A percentile compares a stretch with the other conserved stretches of the same genome.
Evolutionary conservation across 805 yeast species (phyloP).

Genomic region (Candida michaelii): DNA sequence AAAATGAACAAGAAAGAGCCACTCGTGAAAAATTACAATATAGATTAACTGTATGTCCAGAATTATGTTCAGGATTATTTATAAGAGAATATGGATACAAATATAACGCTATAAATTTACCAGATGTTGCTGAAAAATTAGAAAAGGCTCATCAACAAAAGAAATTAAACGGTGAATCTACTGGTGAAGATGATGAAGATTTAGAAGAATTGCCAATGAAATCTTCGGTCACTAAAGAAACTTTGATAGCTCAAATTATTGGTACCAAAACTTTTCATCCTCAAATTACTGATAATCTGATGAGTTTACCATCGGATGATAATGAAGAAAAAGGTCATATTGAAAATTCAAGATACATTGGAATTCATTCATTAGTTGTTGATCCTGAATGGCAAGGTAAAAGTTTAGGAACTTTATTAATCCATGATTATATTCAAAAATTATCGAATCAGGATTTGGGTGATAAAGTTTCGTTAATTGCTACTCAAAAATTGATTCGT

Average conservation of each 20-base stretch:
- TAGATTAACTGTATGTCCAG: conserved; percentile 82
- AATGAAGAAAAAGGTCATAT: conserved; percentile 57
- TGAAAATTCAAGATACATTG: conserved; percentile 72
- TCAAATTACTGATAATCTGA: conserved; percentile 54
- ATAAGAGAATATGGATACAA: conserved; percentile 60
- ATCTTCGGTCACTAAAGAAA: conserved; percentile 56
- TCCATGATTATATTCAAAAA: conserved; percentile 90
- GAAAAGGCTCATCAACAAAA: conserved; percentile 25
- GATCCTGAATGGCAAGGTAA: conserved; percentile 76
- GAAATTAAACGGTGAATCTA: conserved; percentile 18
- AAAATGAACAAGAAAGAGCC: conserved; percentile 62
- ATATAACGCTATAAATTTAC: conserved; percentile 43
- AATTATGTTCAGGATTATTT: conserved; percentile 84
- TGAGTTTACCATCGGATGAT: conserved; percentile 53
- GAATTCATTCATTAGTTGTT: conserved; percentile 79
- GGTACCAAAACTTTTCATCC: conserved; percentile 66
- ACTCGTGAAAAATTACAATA: conserved; percentile 60
- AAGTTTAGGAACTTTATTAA: conserved; percentile 76
- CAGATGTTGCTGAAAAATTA: conserved; percentile 37
- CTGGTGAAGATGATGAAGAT: conserved; percentile 24
- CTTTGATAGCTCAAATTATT: conserved; percentile 74
- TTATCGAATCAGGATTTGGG: conserved; percentile 85
- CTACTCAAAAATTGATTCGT: conserved; percentile 64
- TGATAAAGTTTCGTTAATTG: conserved; percentile 69
- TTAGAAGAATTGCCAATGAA: conserved; percentile 43